These are phyloP conservation scores for Avicennia marina DNA, from an alignment of 257 asterid species.

Conservation along the genomic window DNA sequence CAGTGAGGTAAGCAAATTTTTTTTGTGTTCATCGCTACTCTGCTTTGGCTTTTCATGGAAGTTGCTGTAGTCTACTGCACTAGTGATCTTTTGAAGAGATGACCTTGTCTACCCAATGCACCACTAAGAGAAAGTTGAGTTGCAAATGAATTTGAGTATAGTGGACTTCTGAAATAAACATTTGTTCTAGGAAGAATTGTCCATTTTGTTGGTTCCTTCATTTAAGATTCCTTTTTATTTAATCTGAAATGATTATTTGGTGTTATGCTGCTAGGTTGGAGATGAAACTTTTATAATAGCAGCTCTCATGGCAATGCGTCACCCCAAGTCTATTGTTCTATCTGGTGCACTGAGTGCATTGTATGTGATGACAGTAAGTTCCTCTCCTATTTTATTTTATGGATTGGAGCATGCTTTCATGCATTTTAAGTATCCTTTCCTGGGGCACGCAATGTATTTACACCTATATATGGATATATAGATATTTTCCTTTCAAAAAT, in stretches of 20 bases:
- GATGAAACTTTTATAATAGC: slow-evolving; percentile 97
- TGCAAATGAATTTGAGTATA: no score
- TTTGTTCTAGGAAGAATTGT: no score
- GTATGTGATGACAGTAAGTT: slow-evolving; percentile 93
- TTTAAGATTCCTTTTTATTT: no score
- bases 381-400: slow-evolving; percentile 3
- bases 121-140: no score
- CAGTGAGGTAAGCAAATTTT: slow-evolving; percentile 57
- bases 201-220: no score
- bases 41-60: no score
- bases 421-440: not conserved
- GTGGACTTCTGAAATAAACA: no score
- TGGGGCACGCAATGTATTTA: not conserved
- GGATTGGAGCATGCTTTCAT: not conserved
- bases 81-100: no score
- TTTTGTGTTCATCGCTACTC: not conserved
- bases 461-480: not conserved
- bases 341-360: slow-evolving; percentile 97
- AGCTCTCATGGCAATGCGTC: slow-evolving; percentile 99
- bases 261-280: slow-evolving; percentile 59
- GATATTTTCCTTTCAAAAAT: not conserved
- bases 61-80: no score
- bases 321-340: slow-evolving; percentile 88
- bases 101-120: no score
- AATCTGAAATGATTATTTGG: slow-evolving; percentile 10